Evolutionary conservation across 768 basidiomycete genomes (phyloP).

Genomic region (Suillus paluster): DNA sequence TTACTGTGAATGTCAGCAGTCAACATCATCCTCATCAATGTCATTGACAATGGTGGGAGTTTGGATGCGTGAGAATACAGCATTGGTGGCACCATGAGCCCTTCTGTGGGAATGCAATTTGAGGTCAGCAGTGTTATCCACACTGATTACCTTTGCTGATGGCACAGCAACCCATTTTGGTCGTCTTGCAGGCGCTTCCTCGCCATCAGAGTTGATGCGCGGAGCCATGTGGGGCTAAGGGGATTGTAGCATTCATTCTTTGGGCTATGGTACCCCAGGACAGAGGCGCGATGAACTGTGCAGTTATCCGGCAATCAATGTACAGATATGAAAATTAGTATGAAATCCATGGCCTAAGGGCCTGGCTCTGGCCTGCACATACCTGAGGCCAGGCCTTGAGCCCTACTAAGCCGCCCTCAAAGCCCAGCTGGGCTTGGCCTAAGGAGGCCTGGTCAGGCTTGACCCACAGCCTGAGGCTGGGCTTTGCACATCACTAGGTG

Average conservation of each 20-base stretch:
- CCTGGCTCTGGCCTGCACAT: background rate
- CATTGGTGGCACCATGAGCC: too few species aligned
- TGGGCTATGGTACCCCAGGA: too few species aligned
- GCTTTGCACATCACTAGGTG: conserved; percentile 8
- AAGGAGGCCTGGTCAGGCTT: background rate
- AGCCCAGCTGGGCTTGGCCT: background rate
- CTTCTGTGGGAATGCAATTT: too few species aligned
- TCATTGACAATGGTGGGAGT: too few species aligned
- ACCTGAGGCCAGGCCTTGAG: background rate
- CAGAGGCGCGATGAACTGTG: background rate
- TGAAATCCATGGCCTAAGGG: background rate
- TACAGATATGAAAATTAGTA: background rate
- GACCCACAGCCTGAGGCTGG: background rate
- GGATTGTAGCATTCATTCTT: too few species aligned
- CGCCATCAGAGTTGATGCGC: background rate
- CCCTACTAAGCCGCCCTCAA: background rate
- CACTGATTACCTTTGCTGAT: background rate
- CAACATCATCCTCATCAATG: too few species aligned
- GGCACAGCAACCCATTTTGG: background rate
- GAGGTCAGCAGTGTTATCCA: too few species aligned
- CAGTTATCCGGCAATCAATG: background rate
- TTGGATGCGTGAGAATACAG: too few species aligned
- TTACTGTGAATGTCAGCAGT: background rate
- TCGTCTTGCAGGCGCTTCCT: background rate
- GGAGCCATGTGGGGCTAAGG: background rate